Evolutionary conservation across 352 stramenopile genomes (phyloP).

Genomic region (Phytophthora brassicae): DNA sequence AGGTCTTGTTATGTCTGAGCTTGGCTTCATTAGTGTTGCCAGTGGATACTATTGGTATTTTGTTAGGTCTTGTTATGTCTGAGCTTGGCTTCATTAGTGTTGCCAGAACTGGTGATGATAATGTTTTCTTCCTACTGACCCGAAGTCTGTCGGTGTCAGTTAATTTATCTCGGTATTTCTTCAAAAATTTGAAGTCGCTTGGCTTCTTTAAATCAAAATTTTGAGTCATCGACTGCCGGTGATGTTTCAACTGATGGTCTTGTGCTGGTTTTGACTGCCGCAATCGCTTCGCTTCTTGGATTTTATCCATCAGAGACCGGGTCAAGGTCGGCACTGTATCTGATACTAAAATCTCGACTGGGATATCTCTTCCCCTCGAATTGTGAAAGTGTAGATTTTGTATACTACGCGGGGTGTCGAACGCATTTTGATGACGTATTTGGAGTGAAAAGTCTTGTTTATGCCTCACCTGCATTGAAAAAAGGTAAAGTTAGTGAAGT

Average conservation of each 20-base stretch:
- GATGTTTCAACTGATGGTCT: background rate
- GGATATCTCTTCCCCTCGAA: background rate
- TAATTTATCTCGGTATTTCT: too few species aligned
- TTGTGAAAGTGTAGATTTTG: background rate
- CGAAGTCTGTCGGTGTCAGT: background rate
- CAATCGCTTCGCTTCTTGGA: slow-evolving; percentile 43
- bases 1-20: background rate
- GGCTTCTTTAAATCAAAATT: background rate
- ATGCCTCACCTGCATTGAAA: slow-evolving; percentile 16
- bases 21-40: background rate
- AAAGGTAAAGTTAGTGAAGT: slow-evolving; percentile 9
- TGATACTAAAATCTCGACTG: background rate
- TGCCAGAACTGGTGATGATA: background rate
- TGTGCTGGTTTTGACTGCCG: background rate
- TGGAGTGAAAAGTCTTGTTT: background rate
- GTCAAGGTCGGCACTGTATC: slow-evolving; percentile 11
- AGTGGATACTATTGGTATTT: too few species aligned
- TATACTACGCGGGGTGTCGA: too few species aligned
- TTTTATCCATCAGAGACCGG: slow-evolving; percentile 38
- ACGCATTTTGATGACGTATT: background rate
- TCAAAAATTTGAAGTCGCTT: background rate
- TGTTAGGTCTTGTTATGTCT: background rate
- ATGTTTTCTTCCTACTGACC: background rate
- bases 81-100: background rate
- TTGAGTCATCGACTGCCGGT: background rate